Evolutionary conservation across 139 green algal species (phyloP).

Genomic region (Tetraselmis chui): DNA sequence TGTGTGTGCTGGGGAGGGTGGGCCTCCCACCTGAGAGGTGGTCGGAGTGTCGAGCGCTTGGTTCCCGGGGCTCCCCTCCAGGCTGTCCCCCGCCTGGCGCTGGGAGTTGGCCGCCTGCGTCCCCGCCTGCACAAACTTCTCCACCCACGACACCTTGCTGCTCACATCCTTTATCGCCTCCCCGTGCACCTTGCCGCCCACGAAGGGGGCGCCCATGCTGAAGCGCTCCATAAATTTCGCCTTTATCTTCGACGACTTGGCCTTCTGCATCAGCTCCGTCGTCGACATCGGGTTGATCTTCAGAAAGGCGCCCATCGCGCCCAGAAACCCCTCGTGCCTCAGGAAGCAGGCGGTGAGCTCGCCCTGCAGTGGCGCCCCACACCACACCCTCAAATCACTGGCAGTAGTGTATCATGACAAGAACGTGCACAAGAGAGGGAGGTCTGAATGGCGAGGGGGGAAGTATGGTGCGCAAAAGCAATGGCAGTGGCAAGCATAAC

Average conservation of each 20-base stretch:
- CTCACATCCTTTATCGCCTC: slow-evolving; percentile 62
- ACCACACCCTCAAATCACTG: neutral
- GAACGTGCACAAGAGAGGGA: neutral
- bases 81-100: slow-evolving; percentile 27
- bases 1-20: too few species aligned
- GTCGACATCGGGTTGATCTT: slow-evolving; percentile 62
- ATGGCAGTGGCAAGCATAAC: too few species aligned
- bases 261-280: slow-evolving; percentile 1
- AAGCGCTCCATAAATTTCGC: slow-evolving; percentile 84
- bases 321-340: slow-evolving; percentile 95
- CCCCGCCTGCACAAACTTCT: slow-evolving; percentile 78
- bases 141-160: slow-evolving; percentile 82
- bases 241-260: slow-evolving; percentile 4
- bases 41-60: too few species aligned
- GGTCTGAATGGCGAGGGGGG: neutral
- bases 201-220: slow-evolving; percentile 75
- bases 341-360: slow-evolving; percentile 94
- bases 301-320: slow-evolving; percentile 92
- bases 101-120: slow-evolving; percentile 23
- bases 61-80: neutral
- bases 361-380: slow-evolving; percentile 44
- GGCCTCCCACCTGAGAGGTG: too few species aligned
- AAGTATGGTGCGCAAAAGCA: neutral
- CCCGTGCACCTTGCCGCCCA: slow-evolving; percentile 63
- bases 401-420: neutral